phyloP scores from a whole-genome alignment of 352 stramenopile genomes.

The Thalassiosira sp. region DNA sequence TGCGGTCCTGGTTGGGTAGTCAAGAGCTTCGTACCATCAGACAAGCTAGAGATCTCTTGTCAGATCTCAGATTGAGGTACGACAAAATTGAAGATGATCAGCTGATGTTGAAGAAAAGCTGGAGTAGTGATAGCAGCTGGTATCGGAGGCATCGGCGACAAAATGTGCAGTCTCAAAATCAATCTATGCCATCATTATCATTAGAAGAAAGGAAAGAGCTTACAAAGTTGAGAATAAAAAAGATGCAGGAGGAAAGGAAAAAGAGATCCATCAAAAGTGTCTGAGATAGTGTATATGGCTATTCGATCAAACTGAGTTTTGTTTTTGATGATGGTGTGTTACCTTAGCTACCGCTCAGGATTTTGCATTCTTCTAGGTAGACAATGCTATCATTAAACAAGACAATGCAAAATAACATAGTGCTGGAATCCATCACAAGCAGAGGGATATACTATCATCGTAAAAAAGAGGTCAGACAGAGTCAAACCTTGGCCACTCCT shows the following conservation, averaged over 20 bases:
- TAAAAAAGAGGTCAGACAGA: too few species aligned
- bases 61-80: slow-evolving; percentile 61
- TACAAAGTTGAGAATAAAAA: slow-evolving; percentile 38
- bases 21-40: slow-evolving; percentile 43
- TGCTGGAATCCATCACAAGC: too few species aligned
- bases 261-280: slow-evolving; percentile 5
- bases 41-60: slow-evolving; percentile 58
- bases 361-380: too few species aligned
- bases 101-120: slow-evolving; percentile 42
- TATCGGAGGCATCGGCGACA: slow-evolving; percentile 68
- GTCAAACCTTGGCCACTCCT: too few species aligned
- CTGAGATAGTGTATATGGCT: too few species aligned
- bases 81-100: slow-evolving; percentile 52
- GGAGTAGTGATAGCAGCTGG: slow-evolving; percentile 57
- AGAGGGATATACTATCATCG: too few species aligned
- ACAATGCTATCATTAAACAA: too few species aligned
- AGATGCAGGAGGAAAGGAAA: slow-evolving; percentile 36
- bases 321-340: too few species aligned
- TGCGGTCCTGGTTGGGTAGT: slow-evolving; percentile 57
- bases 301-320: too few species aligned
- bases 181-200: slow-evolving; percentile 14
- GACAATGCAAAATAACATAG: too few species aligned
- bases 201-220: slow-evolving; percentile 45
- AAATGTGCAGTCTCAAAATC: neutral
- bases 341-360: too few species aligned